Base-by-base conservation (phyloP, 257 asterid species). In the Agastache rugosa region DNA sequence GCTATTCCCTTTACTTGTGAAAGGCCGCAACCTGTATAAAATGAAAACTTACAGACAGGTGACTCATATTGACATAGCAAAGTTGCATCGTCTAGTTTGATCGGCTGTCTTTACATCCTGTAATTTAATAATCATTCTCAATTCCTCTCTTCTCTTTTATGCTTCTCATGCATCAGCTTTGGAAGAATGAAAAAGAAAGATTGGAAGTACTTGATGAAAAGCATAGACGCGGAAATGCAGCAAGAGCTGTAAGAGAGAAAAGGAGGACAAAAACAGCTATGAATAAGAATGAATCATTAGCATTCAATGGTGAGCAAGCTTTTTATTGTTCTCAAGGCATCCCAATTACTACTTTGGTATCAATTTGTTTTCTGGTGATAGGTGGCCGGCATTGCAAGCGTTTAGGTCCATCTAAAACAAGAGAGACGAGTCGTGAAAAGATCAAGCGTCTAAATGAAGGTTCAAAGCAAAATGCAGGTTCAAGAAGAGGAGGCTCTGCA, bases 191-290 rank as follows among this genome's bases (percentile, higher is more conserved):
- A 72, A 70, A 75, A 16, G 84, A 82, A 76, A 86, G 97, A 84
- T 25, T 42, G 45, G 69, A 77, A 74, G 90, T 91, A 71, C 88
- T 91, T 35, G 85, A 69, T 22, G 97, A 91, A 82, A 91, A 91
- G 84, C 97, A 91, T 75, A 80, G 63, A 65, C 85, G 97, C 47
- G 97, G 97, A 78, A 89, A 86, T 60, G 91, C 87, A 59, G 97
- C 96, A 35, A 87, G 97, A 81, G 75, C 50, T 41, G 37, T 78
- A 55, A 84, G 90, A 83, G 90, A 82, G 53, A 72, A 55, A 75
- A 80, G 93, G 69, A 86, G 55, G 83, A 47, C 76, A 72, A 83
- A 78, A 72, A 63, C 72, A 1, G 79, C 5, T 5, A 68, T 37
- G 67, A 82, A 51, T 60, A 72, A 65, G 34, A 72, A 76, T 63